Conservation (phyloP, 441 rosid genomes). For the Capsella rubella region DNA sequence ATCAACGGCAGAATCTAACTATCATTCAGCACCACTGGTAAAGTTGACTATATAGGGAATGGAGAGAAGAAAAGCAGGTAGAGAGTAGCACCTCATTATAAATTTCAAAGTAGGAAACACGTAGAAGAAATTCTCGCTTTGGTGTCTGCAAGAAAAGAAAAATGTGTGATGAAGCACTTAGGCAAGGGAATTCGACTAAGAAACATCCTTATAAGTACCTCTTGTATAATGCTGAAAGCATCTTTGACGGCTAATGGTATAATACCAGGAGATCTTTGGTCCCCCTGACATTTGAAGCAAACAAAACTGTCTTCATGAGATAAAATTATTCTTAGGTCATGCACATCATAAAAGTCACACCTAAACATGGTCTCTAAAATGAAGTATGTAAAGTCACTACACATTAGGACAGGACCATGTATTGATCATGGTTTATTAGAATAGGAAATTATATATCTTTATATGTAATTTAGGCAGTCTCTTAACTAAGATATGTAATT, state of each 20-base stretch:
- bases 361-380: background rate
- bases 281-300: constrained; percentile 76
- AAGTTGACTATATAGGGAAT: constrained; percentile 27
- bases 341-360: constrained; percentile 26
- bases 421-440: background rate
- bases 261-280: constrained; percentile 99
- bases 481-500: too few relatives aligned
- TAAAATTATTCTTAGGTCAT: constrained; percentile 22
- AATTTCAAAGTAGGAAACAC: constrained; percentile 95
- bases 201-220: constrained; percentile 60
- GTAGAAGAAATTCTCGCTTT: constrained; percentile 91
- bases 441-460: too few relatives aligned
- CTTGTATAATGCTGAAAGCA: constrained; percentile 96
- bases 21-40: constrained; percentile 32
- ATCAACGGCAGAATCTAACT: constrained; percentile 32
- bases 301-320: constrained; percentile 31
- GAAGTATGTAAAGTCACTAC: constrained; percentile 10
- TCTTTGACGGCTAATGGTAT: constrained; percentile 97
- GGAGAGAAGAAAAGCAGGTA: constrained; percentile 5
- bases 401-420: constrained; percentile 7
- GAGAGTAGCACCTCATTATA: constrained; percentile 83
- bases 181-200: constrained; percentile 34
- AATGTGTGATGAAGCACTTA: constrained; percentile 39
- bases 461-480: too few relatives aligned
- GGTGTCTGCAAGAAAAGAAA: constrained; percentile 67